Evolutionary conservation across 768 basidiomycete species (phyloP).

Genomic region (Antrodiella citrinella): DNA sequence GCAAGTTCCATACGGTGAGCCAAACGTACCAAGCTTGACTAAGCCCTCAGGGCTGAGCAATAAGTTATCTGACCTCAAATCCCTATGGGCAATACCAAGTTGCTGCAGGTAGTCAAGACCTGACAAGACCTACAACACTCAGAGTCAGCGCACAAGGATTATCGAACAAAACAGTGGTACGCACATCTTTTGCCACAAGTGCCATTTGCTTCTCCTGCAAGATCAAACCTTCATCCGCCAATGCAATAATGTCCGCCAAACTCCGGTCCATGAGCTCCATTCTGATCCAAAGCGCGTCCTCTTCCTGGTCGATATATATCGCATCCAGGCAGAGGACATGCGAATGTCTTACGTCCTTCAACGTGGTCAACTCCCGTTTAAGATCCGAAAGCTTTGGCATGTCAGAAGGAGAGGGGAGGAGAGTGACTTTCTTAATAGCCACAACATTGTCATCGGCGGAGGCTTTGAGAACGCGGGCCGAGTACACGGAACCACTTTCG

Average conservation of each 20-base stretch:
- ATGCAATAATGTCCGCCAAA: slow-evolving; percentile 68
- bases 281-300: slow-evolving; percentile 63
- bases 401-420: slow-evolving; percentile 42
- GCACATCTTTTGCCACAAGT: slow-evolving; percentile 69
- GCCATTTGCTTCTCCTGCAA: slow-evolving; percentile 65
- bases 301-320: slow-evolving; percentile 56
- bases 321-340: slow-evolving; percentile 63
- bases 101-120: slow-evolving; percentile 61
- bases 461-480: slow-evolving; percentile 26
- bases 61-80: slow-evolving; percentile 79
- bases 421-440: slow-evolving; percentile 68
- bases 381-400: slow-evolving; percentile 51
- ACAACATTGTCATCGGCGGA: slow-evolving; percentile 28
- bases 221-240: slow-evolving; percentile 53
- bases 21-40: slow-evolving; percentile 61
- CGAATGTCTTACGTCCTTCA: slow-evolving; percentile 49
- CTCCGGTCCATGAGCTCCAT: slow-evolving; percentile 91
- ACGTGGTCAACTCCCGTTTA: slow-evolving; percentile 48
- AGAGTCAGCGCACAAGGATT: slow-evolving; percentile 7
- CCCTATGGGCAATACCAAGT: slow-evolving; percentile 70
- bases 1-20: not conserved
- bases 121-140: slow-evolving; percentile 45
- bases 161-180: no score
- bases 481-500: slow-evolving; percentile 67
- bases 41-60: slow-evolving; percentile 61